Conservation (phyloP, 1,284 basidiomycete genomes). For the Trametes hirsuta region DNA sequence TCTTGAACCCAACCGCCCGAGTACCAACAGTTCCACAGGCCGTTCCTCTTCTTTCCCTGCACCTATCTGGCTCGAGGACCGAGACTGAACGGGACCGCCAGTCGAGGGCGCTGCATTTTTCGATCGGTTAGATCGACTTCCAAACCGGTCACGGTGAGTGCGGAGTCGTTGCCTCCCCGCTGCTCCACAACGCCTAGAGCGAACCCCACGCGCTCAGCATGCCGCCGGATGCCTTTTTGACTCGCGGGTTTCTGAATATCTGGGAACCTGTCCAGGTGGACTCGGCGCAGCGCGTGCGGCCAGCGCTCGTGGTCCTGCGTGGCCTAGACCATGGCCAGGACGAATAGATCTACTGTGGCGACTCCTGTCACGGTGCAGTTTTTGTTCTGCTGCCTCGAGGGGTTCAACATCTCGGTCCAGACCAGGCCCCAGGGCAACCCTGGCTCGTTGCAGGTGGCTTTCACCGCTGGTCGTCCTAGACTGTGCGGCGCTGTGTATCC, state of each 20-base stretch:
- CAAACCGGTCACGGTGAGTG: background rate
- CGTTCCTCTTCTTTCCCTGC: no score
- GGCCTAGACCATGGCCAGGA: background rate
- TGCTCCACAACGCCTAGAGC: background rate
- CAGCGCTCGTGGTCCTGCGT: background rate
- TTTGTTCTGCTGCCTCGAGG: background rate
- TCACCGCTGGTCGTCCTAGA: background rate
- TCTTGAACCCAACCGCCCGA: no score
- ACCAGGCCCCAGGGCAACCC: conserved; percentile 1
- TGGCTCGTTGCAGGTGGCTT: background rate
- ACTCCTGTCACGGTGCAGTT: background rate
- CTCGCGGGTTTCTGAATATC: background rate
- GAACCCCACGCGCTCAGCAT: background rate
- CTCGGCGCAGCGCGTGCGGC: background rate
- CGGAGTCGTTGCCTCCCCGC: background rate
- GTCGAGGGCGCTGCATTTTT: no score
- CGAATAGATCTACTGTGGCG: background rate
- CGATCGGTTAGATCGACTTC: no score
- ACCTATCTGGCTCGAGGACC: no score
- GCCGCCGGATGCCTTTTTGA: background rate
- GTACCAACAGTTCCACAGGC: no score
- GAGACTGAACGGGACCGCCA: no score
- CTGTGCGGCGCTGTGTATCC: background rate
- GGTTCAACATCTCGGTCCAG: background rate
- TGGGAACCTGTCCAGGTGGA: background rate